Evolutionary conservation across 352 stramenopile genomes (phyloP), one percentile per base, ranked within the genome.

Genomic region (Globisporangium uncinulatum): DNA sequence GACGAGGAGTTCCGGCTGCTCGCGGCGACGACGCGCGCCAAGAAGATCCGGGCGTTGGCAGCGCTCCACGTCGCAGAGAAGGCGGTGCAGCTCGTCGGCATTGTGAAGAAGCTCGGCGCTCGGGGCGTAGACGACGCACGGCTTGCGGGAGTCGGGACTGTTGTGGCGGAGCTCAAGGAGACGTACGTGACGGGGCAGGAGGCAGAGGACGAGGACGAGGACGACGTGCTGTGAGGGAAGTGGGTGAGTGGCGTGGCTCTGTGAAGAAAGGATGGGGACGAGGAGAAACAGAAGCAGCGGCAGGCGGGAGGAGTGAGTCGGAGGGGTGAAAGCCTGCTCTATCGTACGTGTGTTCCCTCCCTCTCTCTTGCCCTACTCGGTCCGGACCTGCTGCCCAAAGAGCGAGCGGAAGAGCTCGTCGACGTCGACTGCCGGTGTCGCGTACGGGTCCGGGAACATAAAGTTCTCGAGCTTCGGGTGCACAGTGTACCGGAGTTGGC

Each of bases 381-480:
- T 29, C 24, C 24, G 24, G 24, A 29, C 24, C 4, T 4, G 24
- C 50, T 89, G 78, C 46, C 79, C 84, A 52, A 95, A 95, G 46
- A 94, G 68, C 51, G 86, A 95, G 47, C 78, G 80, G 62, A 93
- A 93, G 17, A 95, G 75, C 65, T 95, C 86, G 47, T 88, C 78
- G 10, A 89, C 71, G 56, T 95, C 83, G 70, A 95, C 91, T 51
- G 86, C 76, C 13, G 82, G 72, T 41, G 72, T 75, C 6, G 76
- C 73, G 54, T 88, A 89, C 62, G 86, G 86, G 50, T 94, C 82
- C 0, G 86, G 86, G 56, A 94, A 95, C 86, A 94, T 95, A 48
- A 95, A 95, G 66, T 95, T 92, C 60, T 95, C 83, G 24, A 95
- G 74, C 69, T 95, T 95, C 0, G 86, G 82, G 65, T 93, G 82